Evolutionary conservation across 768 basidiomycete species (phyloP), one percentile per base, ranked within the genome.

Genomic region (Lentinula sp.): DNA sequence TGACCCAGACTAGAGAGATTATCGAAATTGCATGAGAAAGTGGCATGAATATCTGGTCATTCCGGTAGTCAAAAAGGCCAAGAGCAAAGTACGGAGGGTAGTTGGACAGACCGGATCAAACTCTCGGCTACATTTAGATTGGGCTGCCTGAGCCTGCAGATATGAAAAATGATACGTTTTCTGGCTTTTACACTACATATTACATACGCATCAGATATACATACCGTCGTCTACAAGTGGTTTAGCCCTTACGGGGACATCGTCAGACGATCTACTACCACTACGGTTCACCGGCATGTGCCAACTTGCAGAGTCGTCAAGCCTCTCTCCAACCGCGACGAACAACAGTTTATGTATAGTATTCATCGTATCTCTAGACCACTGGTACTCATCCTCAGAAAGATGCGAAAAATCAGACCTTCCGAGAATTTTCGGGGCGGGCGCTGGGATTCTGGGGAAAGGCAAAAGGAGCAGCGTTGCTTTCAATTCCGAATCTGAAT

Each of bases 391-490:
- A 58, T 75, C 73, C 37, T 74, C 67, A 4, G 71, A 67, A n/a
- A 76, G 64, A n/a, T 63, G 67, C 5, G 70, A 67, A 57, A 74
- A 67, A 43, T 75, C 70, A 48, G 73, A 71, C 0, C 69, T 68
- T 8, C 68, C 66, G 42, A 84, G 69, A 3, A 65, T 64, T 23
- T 72, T 73, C 0, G 84, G 83, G 7, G 76, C 69, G 5, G 79
- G 73, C 4, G 70, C 69, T 4, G 76, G 70, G 23, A 80, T 75
- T 57, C 75, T 78, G 1, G 78, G 70, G 3, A 78, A 78, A 11
- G 85, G 84, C 5, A 85, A 69, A 34, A 86, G 77, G 23, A 86
- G 61, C 11, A 80, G 67, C 13, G 73, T 73, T 3, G 70, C 72
- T 2, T 67, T 35, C 39, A 7, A 63, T 58, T 15, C 50, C 7